Evolutionary conservation across 2,329 filamentous ascomycete genomes (phyloP), one percentile per base, ranked within the genome.

Genomic region (Cladophialophora psammophila): DNA sequence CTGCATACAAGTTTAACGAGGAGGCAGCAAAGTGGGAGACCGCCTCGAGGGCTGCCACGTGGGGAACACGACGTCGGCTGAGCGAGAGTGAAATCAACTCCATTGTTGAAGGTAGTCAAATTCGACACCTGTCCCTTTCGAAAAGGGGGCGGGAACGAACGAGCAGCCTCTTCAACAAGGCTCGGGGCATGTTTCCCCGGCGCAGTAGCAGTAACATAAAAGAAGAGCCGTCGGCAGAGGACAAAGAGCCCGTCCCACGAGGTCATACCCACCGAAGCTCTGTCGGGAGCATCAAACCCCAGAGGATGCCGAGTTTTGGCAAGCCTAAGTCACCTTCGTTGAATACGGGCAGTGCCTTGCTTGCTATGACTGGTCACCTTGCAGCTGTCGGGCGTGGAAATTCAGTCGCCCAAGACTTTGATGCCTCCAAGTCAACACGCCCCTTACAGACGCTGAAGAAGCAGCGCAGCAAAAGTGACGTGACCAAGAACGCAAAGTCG

Each of bases 381-480:
- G 78, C 80, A 9, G 79, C 81, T 10, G 76, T 83, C 63, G 81
- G 80, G 34, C 77, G 78, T 50, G 87, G 83, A 68, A 85, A 86
- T 40, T 90, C 90, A 5, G 82, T 91, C 65, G 86, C 86, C 72
- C 81, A 83, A 8, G 79, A 84, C 10, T 77, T 83, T 15, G 82
- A 76, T 2, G 76, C 78, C 36, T 77, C 67, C 62, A 71, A 68
- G 36, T 40, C 57, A 15, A 58, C 68, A 73, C 35, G 75, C 74
- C 38, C 65, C 12, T 36, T 65, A 13, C 66, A 67, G n/a, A 35
- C 67, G 40, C 52, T 69, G 20, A 72, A 81, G 13, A 75, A 71
- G 60, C 81, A 76, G 48, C 80, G 87, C 71, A 88, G 86, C 74
- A 83, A 82, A 72, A 89, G 87, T 73, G 87, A 89, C 66, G 76